Conservation (phyloP, 2,329 filamentous ascomycete species). For the Aureobasidium lini region DNA sequence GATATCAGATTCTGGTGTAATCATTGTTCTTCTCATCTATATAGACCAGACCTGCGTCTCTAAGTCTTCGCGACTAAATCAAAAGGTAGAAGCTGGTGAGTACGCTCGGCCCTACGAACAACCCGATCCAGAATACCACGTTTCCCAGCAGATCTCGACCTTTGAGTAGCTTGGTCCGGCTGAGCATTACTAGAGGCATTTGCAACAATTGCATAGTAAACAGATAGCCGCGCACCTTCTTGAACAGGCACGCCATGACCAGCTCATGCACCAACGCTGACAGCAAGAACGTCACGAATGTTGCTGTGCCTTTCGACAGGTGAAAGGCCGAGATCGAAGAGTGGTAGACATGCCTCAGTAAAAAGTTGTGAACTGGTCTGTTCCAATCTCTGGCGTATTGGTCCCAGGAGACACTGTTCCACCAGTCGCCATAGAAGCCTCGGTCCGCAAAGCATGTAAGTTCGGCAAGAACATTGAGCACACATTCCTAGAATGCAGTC, state of each 20-base stretch:
- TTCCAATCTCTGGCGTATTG: constrained; percentile 79
- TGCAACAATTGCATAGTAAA: constrained; percentile 68
- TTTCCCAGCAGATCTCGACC: constrained; percentile 60
- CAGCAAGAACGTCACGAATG: constrained; percentile 67
- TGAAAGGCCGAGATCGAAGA: constrained; percentile 66
- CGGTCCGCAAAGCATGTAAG: constrained; percentile 70
- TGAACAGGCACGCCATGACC: constrained; percentile 74
- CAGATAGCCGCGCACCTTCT: constrained; percentile 67
- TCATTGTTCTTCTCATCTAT: background rate
- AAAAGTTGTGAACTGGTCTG: constrained; percentile 69
- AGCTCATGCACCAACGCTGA: constrained; percentile 66
- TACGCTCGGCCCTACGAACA: constrained; percentile 69
- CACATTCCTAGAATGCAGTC: constrained; percentile 30
- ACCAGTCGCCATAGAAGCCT: constrained; percentile 54
- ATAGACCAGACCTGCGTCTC: background rate
- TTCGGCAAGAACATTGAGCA: constrained; percentile 67
- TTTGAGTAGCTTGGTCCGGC: constrained; percentile 58
- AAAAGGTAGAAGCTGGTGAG: constrained; percentile 46
- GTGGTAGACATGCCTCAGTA: constrained; percentile 73
- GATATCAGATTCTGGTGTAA: background rate
- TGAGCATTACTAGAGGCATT: constrained; percentile 61
- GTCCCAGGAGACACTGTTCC: constrained; percentile 56
- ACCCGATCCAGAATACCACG: constrained; percentile 67
- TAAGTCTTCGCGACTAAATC: constrained; percentile 24
- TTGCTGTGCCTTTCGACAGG: constrained; percentile 62